Evolutionary conservation across 2,329 filamentous ascomycete genomes (phyloP).

Genomic region (Diaporthe ilicicola): DNA sequence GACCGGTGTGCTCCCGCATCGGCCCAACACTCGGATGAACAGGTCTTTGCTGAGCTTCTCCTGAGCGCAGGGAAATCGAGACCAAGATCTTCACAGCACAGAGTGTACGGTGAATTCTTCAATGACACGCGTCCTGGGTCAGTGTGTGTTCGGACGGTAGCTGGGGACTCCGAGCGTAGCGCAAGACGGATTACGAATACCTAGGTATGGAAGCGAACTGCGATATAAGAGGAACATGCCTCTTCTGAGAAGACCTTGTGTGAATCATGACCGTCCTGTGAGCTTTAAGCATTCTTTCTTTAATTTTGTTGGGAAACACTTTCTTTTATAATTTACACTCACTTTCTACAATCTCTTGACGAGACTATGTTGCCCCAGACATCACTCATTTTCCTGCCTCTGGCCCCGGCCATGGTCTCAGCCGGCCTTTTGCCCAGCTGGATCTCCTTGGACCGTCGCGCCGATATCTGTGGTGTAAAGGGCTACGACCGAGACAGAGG

Average conservation of each 20-base stretch:
- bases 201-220: no score
- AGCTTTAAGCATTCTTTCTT: not conserved
- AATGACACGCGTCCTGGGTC: not conserved
- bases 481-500: not conserved
- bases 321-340: not conserved
- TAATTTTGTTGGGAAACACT: not conserved
- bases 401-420: not conserved
- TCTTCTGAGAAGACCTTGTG: not conserved
- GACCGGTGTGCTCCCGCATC: not conserved
- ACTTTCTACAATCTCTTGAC: not conserved
- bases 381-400: conserved; percentile 8
- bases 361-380: conserved; percentile 6
- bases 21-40: conserved; percentile 9
- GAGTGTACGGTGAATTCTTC: no score
- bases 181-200: not conserved
- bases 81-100: not conserved
- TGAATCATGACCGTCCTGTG: not conserved
- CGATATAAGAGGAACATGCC: not conserved
- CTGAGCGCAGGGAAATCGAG: not conserved
- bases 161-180: not conserved
- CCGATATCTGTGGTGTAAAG: conserved; percentile 12
- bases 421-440: conserved; percentile 5
- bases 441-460: not conserved
- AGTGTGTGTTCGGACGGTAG: not conserved
- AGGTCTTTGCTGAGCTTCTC: not conserved